phyloP scores from a whole-genome alignment of 208 protist genomes.

The Trypanosoma avium region DNA sequence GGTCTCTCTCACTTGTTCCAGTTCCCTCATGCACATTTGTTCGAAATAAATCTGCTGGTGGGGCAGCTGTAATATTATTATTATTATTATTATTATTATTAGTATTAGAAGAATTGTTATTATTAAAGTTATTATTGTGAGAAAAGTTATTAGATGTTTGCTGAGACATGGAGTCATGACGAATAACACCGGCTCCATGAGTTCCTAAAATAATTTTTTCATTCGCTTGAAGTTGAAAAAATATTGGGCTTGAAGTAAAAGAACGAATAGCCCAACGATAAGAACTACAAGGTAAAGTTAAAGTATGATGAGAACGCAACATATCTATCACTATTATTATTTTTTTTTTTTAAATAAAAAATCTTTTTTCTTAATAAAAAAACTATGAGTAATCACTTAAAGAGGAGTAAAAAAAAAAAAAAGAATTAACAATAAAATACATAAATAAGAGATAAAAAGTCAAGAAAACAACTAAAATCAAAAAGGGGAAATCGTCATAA shows the following conservation, averaged over 20 bases:
- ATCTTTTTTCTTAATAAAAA: too few relatives aligned
- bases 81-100: too few relatives aligned
- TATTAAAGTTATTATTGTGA: too few relatives aligned
- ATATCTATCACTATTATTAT: neutral
- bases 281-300: neutral
- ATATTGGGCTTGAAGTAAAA: conserved; percentile 6
- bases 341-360: neutral
- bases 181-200: conserved; percentile 69
- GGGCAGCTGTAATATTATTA: conserved; percentile 37
- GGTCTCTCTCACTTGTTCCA: conserved; percentile 68
- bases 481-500: too few relatives aligned
- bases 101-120: conserved; percentile 13
- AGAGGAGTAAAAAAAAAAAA: neutral
- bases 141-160: neutral
- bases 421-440: neutral
- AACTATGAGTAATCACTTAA: neutral
- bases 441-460: too few relatives aligned
- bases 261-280: neutral
- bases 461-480: too few relatives aligned
- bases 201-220: conserved; percentile 45
- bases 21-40: conserved; percentile 78
- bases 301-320: conserved; percentile 1
- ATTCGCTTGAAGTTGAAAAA: conserved; percentile 43
- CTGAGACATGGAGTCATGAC: conserved; percentile 53
- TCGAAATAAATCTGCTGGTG: conserved; percentile 72